Percentiles rank a stretch among this genome's conserved stretches.
phyloP scores from a whole-genome alignment of 306 rosid genomes.

The Vicia villosa region DNA sequence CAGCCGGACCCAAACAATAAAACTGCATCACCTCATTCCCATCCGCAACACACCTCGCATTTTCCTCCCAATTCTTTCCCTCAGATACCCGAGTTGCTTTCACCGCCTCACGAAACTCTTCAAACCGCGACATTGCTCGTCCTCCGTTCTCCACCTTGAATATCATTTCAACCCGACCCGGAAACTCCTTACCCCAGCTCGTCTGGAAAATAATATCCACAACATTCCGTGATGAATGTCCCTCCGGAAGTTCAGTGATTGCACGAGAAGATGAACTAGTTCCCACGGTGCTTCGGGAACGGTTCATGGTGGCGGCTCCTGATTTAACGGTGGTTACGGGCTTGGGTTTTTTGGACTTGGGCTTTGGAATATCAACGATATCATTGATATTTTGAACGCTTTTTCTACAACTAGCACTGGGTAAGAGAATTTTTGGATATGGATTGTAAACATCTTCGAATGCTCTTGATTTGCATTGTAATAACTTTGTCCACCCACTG shows the following conservation, averaged over 20 bases:
- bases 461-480: constrained; percentile 88
- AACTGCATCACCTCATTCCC: constrained; percentile 96
- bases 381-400: constrained; percentile 61
- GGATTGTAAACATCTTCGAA: constrained; percentile 81
- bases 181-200: constrained; percentile 71
- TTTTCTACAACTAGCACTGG: constrained; percentile 62
- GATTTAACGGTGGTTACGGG: constrained; percentile 23
- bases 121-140: constrained; percentile 67
- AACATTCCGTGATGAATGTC: constrained; percentile 85
- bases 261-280: constrained; percentile 34
- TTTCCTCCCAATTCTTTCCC: constrained; percentile 62
- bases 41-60: constrained; percentile 83
- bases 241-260: constrained; percentile 65
- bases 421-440: constrained; percentile 47
- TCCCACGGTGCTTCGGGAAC: constrained; percentile 32
- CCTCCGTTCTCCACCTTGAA: constrained; percentile 76
- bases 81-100: constrained; percentile 33
- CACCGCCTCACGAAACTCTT: constrained; percentile 80
- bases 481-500: constrained; percentile 78
- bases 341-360: constrained; percentile 41
- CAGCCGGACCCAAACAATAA: constrained; percentile 69
- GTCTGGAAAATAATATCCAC: constrained; percentile 88
- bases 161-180: constrained; percentile 78
- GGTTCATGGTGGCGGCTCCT: constrained; percentile 25
- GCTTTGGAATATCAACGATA: constrained; percentile 52